Conservation (phyloP, 2,329 filamentous ascomycete genomes). For the Penicillium frequentans region DNA sequence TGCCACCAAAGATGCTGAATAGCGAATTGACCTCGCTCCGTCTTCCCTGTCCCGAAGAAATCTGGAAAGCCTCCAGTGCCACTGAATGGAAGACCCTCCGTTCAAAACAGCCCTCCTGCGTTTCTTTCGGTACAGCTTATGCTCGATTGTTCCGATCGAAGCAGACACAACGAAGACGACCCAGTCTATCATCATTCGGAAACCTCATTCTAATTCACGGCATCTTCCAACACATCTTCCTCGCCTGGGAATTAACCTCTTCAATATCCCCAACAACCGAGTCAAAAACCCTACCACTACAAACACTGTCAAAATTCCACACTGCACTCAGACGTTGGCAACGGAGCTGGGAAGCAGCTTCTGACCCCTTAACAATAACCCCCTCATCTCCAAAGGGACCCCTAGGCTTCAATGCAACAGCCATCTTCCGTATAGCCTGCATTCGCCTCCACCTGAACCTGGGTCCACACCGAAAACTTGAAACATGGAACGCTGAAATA, state of each 20-base stretch:
- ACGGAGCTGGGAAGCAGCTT: background rate
- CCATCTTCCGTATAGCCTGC: background rate
- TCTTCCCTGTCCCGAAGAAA: background rate
- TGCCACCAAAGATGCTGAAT: background rate
- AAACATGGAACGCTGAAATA: background rate
- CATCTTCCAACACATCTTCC: conserved; percentile 68
- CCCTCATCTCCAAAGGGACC: background rate
- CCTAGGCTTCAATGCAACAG: background rate
- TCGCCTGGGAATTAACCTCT: conserved; percentile 51
- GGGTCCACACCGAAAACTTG: background rate
- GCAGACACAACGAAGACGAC: background rate
- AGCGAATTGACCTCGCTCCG: background rate
- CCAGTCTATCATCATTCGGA: conserved; percentile 51
- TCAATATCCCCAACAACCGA: background rate
- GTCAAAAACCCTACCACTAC: background rate
- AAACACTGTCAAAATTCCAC: background rate
- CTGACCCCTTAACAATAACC: background rate
- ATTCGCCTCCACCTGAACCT: background rate
- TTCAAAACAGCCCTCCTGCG: background rate
- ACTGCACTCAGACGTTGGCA: background rate
- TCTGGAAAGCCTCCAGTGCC: background rate
- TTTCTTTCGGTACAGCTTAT: background rate
- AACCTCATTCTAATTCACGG: conserved; percentile 70
- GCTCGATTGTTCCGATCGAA: background rate
- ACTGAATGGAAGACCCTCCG: background rate